A percentile compares a stretch with the other conserved stretches of the same genome.
Evolutionary conservation across 1,139 yeast species (phyloP).

Genomic region (Geotrichum histeridarum): DNA sequence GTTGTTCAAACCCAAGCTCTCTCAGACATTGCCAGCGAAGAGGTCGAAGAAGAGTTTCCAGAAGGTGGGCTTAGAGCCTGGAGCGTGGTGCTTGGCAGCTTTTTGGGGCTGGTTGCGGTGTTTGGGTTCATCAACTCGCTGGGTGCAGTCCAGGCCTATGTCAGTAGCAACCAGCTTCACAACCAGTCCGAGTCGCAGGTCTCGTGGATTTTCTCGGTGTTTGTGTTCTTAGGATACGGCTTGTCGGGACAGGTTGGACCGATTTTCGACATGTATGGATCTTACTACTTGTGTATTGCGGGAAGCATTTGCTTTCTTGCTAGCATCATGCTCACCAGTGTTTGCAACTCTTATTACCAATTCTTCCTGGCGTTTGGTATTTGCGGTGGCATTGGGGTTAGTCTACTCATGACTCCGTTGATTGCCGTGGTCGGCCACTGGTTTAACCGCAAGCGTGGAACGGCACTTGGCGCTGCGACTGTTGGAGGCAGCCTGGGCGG

Average conservation of each 20-base stretch:
- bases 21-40: neutral
- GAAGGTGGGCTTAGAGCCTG: conserved; percentile 58
- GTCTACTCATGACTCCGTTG: conserved; percentile 54
- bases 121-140: conserved; percentile 64
- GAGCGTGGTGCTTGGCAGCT: conserved; percentile 55
- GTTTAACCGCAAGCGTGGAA: conserved; percentile 54
- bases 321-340: conserved; percentile 55
- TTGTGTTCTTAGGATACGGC: conserved; percentile 51
- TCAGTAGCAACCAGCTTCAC: conserved; percentile 51
- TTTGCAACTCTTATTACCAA: conserved; percentile 49
- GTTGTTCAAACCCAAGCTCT: neutral
- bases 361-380: conserved; percentile 56
- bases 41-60: conserved; percentile 32
- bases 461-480: conserved; percentile 58
- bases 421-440: conserved; percentile 60
- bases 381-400: conserved; percentile 53
- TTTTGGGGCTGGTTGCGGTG: conserved; percentile 55
- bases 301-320: conserved; percentile 46
- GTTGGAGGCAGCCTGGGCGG: conserved; percentile 72
- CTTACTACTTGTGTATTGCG: conserved; percentile 44
- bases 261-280: conserved; percentile 58
- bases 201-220: conserved; percentile 65
- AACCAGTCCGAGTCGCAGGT: conserved; percentile 46
- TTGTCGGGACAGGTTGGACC: conserved; percentile 58
- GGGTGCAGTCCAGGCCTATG: conserved; percentile 67